A percentile compares a stretch with the other conserved stretches of the same genome.
Evolutionary conservation across 75 land plant genomes (phyloP).

Genomic region (Pseudotsuga menziesii): DNA sequence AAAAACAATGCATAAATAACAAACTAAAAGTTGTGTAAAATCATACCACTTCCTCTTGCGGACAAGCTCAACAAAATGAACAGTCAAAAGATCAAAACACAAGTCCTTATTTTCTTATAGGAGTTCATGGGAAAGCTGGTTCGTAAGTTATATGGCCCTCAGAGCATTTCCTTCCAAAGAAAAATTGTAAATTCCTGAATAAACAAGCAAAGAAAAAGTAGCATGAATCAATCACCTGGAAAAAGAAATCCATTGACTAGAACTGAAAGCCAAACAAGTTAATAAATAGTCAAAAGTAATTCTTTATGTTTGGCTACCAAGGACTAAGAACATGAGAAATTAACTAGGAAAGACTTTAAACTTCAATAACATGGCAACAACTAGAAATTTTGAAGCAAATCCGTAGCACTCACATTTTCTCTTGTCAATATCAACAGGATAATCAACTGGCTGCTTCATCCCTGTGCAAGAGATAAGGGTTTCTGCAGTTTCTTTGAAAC

Average conservation of each 20-base stretch:
- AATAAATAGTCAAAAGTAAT: not conserved
- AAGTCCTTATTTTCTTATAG: constrained; percentile 74
- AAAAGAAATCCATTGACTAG: not conserved
- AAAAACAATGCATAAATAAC: not conserved
- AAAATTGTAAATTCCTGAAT: constrained; percentile 71
- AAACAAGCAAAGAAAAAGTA: not conserved
- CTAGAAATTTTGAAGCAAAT: not conserved
- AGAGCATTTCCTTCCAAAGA: constrained; percentile 78
- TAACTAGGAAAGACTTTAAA: not conserved
- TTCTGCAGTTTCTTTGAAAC: constrained; percentile 91
- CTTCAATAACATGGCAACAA: not conserved
- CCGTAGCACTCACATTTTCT: constrained; percentile 60
- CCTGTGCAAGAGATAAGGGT: constrained; percentile 73
- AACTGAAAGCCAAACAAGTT: constrained; percentile 3
- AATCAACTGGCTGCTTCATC: constrained; percentile 65
- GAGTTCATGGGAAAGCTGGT: constrained; percentile 69
- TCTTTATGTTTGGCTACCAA: not conserved
- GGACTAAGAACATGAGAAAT: not conserved
- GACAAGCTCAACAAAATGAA: constrained; percentile 90
- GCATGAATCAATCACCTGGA: not conserved
- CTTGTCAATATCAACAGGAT: constrained; percentile 77
- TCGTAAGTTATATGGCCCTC: constrained; percentile 88
- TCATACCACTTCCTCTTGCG: constrained; percentile 71
- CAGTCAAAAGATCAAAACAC: constrained; percentile 89
- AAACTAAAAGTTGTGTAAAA: constrained; percentile 10